These are phyloP conservation scores for Globisporangium parvum DNA, from an alignment of 352 stramenopile genomes.

Conservation along the genomic window DNA sequence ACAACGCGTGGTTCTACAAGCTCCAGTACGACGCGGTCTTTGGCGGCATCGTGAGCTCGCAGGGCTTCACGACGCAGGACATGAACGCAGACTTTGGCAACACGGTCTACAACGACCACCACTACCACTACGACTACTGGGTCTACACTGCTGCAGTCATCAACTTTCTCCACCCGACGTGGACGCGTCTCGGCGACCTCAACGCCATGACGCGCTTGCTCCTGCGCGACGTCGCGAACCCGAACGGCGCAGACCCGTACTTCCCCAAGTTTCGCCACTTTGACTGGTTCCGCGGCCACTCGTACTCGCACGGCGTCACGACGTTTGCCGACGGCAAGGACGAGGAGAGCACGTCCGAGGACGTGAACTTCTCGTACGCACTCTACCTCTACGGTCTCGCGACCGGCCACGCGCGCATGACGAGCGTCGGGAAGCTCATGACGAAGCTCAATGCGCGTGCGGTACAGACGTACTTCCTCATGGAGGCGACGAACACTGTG, in stretches of 20 bases:
- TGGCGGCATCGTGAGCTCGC: constrained; percentile 57
- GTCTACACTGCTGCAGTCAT: constrained; percentile 50
- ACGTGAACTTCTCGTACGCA: constrained; percentile 62
- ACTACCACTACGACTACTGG: constrained; percentile 78
- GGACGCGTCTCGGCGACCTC: constrained; percentile 35
- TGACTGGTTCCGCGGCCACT: constrained; percentile 67
- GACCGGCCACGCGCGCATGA: constrained; percentile 34
- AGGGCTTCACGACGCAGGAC: constrained; percentile 52
- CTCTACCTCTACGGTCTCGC: constrained; percentile 42
- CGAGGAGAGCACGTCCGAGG: constrained; percentile 63
- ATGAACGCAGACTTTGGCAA: constrained; percentile 70
- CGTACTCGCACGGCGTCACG: constrained; percentile 66
- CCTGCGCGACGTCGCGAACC: constrained; percentile 49
- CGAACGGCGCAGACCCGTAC: constrained; percentile 27
- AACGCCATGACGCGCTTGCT: constrained; percentile 46
- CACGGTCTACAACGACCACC: constrained; percentile 74
- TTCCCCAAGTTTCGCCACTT: constrained; percentile 68
- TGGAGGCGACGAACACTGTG: constrained; percentile 40
- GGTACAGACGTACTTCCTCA: constrained; percentile 74
- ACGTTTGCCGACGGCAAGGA: constrained; percentile 59
- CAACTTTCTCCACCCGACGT: constrained; percentile 65
- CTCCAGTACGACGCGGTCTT: constrained; percentile 62
- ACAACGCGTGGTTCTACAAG: constrained; percentile 59
- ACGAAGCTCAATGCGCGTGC: constrained; percentile 38
- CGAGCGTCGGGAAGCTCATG: constrained; percentile 45